Percentiles rank a stretch among this genome's conserved stretches.
Conservation (phyloP, 176 grass and related monocot species). For the Secale cereale region DNA sequence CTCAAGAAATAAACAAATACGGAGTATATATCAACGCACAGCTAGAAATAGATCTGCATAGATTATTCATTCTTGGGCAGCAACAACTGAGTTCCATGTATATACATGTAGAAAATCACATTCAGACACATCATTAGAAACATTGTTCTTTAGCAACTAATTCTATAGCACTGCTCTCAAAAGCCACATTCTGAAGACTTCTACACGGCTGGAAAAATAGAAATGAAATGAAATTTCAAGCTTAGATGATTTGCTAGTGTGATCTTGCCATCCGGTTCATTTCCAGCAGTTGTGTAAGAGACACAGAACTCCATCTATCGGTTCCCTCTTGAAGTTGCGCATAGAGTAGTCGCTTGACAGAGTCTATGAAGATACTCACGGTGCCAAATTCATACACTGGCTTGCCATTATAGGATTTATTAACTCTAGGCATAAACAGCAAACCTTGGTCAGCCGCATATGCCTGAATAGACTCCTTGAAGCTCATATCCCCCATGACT, state of each 20-base stretch:
- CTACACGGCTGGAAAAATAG: not conserved
- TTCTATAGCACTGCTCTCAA: conserved; percentile 23
- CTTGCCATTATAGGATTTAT: conserved; percentile 75
- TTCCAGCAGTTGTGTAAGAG: conserved; percentile 75
- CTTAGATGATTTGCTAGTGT: conserved; percentile 16
- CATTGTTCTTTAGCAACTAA: not conserved
- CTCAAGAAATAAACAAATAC: not conserved
- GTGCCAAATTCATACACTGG: conserved; percentile 86
- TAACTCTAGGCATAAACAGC: conserved; percentile 81
- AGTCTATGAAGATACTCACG: conserved; percentile 73
- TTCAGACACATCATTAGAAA: conserved; percentile 27
- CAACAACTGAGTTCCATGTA: not conserved
- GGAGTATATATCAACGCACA: not conserved
- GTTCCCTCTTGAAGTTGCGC: conserved; percentile 66
- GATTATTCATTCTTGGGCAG: not conserved
- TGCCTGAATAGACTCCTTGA: conserved; percentile 81
- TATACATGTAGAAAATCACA: not conserved
- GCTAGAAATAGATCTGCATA: not conserved
- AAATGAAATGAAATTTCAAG: conserved; percentile 1
- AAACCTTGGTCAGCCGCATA: conserved; percentile 81
- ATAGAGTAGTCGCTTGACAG: conserved; percentile 70
- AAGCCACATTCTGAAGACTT: conserved; percentile 23
- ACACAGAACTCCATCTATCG: conserved; percentile 77
- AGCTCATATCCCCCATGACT: conserved; percentile 61
- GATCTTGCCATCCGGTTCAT: conserved; percentile 45